Evolutionary conservation across 495 filamentous ascomycete species (phyloP).

Genomic region (Lasiosphaeria miniovina): DNA sequence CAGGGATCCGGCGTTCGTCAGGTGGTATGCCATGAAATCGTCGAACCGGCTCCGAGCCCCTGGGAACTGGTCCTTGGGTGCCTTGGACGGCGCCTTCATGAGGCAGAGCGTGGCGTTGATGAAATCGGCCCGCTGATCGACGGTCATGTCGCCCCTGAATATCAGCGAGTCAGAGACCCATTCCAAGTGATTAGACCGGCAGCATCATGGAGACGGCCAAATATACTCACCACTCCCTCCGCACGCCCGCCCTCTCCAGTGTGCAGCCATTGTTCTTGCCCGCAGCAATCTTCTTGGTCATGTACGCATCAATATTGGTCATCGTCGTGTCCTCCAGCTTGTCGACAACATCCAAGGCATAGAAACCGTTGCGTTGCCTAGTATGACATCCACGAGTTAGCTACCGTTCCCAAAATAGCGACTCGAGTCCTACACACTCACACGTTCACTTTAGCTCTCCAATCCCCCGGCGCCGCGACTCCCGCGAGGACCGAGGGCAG

Average conservation of each 20-base stretch:
- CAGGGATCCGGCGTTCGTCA: slow-evolving; percentile 44
- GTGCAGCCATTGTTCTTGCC: slow-evolving; percentile 47
- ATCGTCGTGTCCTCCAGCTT: slow-evolving; percentile 36
- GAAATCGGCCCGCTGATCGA: slow-evolving; percentile 49
- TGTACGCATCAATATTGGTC: slow-evolving; percentile 36
- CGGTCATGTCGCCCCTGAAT: slow-evolving; percentile 45
- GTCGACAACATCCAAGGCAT: slow-evolving; percentile 40
- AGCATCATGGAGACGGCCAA: not conserved
- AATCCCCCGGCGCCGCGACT: slow-evolving; percentile 25
- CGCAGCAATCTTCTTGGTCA: slow-evolving; percentile 34
- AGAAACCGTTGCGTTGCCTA: slow-evolving; percentile 33
- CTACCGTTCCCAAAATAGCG: slow-evolving; percentile 1
- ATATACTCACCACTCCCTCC: slow-evolving; percentile 48
- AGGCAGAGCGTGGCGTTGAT: slow-evolving; percentile 49
- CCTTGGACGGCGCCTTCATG: slow-evolving; percentile 38
- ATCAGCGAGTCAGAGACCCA: not conserved
- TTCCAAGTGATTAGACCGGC: not conserved
- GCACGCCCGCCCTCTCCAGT: slow-evolving; percentile 43
- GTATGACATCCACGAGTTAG: slow-evolving; percentile 5
- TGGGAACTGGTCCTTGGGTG: slow-evolving; percentile 41
- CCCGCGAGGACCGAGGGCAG: slow-evolving; percentile 35
- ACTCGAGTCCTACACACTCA: slow-evolving; percentile 15
- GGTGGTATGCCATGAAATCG: slow-evolving; percentile 54
- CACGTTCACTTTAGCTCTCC: slow-evolving; percentile 33
- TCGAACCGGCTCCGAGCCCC: slow-evolving; percentile 50